phyloP scores from a whole-genome alignment of 164 flowering plant species.

The Aristolochia californica region DNA sequence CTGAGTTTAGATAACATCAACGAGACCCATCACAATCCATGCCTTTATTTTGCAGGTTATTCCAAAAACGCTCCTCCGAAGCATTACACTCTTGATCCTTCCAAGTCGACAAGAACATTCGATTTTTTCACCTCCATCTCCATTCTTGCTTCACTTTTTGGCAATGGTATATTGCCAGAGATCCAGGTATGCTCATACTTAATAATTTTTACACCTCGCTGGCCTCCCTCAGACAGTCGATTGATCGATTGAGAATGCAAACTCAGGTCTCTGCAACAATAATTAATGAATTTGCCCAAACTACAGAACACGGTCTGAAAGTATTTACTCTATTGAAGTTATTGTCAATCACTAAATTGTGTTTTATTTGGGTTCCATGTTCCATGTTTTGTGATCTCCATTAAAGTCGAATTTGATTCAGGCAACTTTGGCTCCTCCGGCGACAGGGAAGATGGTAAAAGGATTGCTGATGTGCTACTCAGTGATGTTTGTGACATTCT shows the following conservation, averaged over 20 bases:
- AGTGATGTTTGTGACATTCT: constrained; percentile 75
- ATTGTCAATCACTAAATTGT: too few relatives aligned
- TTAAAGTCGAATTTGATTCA: constrained; percentile 16
- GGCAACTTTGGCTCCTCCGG: constrained; percentile 99
- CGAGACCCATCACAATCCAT: too few relatives aligned
- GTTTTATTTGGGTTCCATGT: too few relatives aligned
- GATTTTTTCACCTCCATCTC: constrained; percentile 86
- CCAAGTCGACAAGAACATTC: constrained; percentile 43
- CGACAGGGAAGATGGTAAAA: constrained; percentile 87
- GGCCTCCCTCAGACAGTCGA: too few relatives aligned
- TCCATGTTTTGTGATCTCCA: neutral
- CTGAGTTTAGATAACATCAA: neutral
- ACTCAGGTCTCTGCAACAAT: too few relatives aligned
- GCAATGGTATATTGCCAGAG: constrained; percentile 94
- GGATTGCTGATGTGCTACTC: constrained; percentile 79
- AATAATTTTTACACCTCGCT: too few relatives aligned
- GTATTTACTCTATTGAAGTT: too few relatives aligned
- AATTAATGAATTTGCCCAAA: too few relatives aligned
- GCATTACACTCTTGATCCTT: constrained; percentile 58
- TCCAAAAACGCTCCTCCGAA: constrained; percentile 60
- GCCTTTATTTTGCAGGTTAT: constrained; percentile 40
- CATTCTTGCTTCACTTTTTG: constrained; percentile 76
- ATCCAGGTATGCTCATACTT: constrained; percentile 65
- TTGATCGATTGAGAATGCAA: too few relatives aligned
- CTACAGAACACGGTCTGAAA: too few relatives aligned